Percentiles rank a stretch among this genome's conserved stretches.
These are phyloP conservation scores for Umbellularia californica DNA, from an alignment of 164 flowering plant species.

Conservation along the genomic window DNA sequence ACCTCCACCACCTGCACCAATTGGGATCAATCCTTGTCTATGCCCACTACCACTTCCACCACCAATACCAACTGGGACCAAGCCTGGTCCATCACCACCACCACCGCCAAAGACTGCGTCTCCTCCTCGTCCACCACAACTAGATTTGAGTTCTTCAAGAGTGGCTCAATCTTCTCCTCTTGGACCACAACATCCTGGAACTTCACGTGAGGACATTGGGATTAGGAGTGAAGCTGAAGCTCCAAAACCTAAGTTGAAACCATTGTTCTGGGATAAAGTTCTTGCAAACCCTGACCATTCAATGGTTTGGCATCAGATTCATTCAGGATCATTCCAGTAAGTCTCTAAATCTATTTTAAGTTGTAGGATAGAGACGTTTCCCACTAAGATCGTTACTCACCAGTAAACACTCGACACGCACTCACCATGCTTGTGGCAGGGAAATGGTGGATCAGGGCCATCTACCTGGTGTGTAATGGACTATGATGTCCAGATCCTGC, in stretches of 20 bases:
- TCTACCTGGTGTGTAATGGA: neutral
- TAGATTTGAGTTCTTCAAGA: slow-evolving; percentile 22
- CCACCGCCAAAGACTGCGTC: slow-evolving; percentile 37
- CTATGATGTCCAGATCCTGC: neutral
- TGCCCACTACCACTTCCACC: slow-evolving; percentile 28
- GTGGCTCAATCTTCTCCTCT: slow-evolving; percentile 7
- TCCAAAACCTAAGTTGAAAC: slow-evolving; percentile 81
- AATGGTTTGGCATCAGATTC: slow-evolving; percentile 97
- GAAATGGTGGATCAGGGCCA: neutral
- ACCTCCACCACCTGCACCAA: slow-evolving; percentile 22
- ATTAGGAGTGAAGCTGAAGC: slow-evolving; percentile 37
- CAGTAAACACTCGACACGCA: neutral
- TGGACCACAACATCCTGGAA: slow-evolving; percentile 27
- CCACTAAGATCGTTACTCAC: neutral
- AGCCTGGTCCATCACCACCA: slow-evolving; percentile 38
- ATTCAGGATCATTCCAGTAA: slow-evolving; percentile 94
- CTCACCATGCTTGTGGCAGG: neutral
- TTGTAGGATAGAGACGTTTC: neutral
- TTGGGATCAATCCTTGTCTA: slow-evolving; percentile 6
- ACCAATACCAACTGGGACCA: slow-evolving; percentile 17
- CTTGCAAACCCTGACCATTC: slow-evolving; percentile 84
- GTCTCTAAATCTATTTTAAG: slow-evolving; percentile 11
- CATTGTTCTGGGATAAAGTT: slow-evolving; percentile 98
- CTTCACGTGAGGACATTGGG: slow-evolving; percentile 10
- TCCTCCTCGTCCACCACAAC: slow-evolving; percentile 53